phyloP scores from a whole-genome alignment of 805 yeast genomes.

The Pichia nakasei region DNA sequence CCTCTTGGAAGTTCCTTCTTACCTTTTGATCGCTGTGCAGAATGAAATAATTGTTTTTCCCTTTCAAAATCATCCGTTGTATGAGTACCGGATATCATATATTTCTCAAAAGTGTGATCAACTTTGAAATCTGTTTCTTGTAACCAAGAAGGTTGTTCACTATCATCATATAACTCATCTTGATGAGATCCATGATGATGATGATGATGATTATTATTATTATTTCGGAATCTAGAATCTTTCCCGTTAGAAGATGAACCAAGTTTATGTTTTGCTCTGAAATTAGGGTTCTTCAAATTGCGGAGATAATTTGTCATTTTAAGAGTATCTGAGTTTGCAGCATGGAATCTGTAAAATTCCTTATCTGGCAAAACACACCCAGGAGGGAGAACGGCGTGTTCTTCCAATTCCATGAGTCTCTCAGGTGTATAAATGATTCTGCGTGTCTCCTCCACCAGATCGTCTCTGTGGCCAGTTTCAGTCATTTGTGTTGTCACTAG shows the following conservation, averaged over 20 bases:
- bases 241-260: background rate
- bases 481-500: background rate
- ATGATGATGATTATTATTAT: background rate
- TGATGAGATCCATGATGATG: no score
- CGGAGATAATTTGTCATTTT: conserved; percentile 3
- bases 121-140: conserved; percentile 26
- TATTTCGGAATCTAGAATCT: background rate
- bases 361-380: conserved; percentile 15
- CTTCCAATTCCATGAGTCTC: conserved; percentile 11
- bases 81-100: conserved; percentile 18
- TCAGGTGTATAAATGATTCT: conserved; percentile 12
- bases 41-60: conserved; percentile 19
- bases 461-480: background rate
- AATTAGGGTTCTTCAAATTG: background rate
- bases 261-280: background rate
- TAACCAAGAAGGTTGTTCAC: conserved; percentile 24
- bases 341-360: conserved; percentile 21
- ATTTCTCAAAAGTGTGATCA: conserved; percentile 22
- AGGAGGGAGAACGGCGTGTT: conserved; percentile 12
- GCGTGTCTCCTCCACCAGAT: background rate
- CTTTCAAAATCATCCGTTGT: conserved; percentile 24
- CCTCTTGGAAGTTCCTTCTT: background rate
- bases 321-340: background rate
- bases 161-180: conserved; percentile 2
- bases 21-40: background rate